These are phyloP conservation scores for Lecanicillium sp. DNA, from an alignment of 2,329 filamentous ascomycete genomes.

Conservation along the genomic window DNA sequence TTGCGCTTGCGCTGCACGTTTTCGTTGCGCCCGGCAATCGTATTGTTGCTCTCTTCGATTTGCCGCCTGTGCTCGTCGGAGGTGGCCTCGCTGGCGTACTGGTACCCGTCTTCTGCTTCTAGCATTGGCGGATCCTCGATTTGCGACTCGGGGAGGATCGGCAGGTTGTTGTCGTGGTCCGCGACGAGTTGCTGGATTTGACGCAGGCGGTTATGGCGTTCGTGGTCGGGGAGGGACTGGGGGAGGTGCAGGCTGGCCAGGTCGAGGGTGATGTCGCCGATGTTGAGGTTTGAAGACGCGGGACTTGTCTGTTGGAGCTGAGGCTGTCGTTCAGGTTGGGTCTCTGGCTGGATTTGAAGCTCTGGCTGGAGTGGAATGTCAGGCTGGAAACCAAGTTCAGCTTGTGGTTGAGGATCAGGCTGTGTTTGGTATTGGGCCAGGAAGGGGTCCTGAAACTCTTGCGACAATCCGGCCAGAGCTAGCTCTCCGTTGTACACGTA, in stretches of 20 bases:
- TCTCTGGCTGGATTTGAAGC: neutral
- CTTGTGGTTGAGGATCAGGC: no score
- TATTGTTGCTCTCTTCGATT: conserved; percentile 17
- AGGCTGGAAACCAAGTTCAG: no score
- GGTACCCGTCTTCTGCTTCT: no score
- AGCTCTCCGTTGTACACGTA: no score
- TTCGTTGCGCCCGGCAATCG: conserved; percentile 15
- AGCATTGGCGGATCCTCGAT: no score
- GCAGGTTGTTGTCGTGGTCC: neutral
- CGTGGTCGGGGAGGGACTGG: conserved; percentile 4
- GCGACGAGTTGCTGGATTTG: no score
- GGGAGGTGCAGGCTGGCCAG: conserved; percentile 16
- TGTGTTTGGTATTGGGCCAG: no score
- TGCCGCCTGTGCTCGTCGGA: conserved; percentile 6
- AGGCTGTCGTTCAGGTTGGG: neutral
- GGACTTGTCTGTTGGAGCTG: neutral
- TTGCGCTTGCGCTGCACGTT: conserved; percentile 27
- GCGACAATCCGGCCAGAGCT: no score
- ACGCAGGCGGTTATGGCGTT: conserved; percentile 15
- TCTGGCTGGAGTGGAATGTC: neutral
- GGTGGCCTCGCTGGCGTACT: conserved; percentile 7
- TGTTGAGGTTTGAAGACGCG: neutral
- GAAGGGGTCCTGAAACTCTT: no score
- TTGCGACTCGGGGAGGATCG: no score
- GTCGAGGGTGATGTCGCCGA: conserved; percentile 13